phyloP scores from a whole-genome alignment of 1,139 yeast species.

The Blastobotrys serpentis region DNA sequence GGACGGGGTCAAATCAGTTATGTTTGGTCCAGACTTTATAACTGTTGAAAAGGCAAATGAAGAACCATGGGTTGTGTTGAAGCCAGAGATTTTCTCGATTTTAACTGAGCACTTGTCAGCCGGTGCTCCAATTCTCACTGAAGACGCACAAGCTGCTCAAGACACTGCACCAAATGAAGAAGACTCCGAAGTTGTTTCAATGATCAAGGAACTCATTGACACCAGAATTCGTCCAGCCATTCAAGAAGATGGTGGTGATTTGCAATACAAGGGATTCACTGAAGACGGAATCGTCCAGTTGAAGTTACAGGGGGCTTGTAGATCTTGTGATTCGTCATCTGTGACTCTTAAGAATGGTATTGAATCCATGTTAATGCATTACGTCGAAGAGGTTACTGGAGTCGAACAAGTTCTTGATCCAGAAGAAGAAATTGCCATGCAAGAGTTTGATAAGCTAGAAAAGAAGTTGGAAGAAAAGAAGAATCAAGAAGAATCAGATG shows the following conservation, averaged over 20 bases:
- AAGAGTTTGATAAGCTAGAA: constrained; percentile 71
- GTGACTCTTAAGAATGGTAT: constrained; percentile 80
- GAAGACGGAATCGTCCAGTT: constrained; percentile 73
- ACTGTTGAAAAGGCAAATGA: constrained; percentile 71
- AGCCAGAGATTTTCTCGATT: constrained; percentile 85
- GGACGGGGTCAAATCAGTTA: constrained; percentile 81
- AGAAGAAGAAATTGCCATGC: constrained; percentile 59
- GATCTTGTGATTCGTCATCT: constrained; percentile 72
- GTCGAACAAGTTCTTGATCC: constrained; percentile 67
- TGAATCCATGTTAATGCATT: constrained; percentile 80
- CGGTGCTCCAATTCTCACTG: constrained; percentile 56
- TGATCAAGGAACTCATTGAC: constrained; percentile 90
- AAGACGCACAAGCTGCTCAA: constrained; percentile 50
- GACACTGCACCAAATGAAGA: constrained; percentile 54
- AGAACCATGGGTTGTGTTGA: constrained; percentile 68
- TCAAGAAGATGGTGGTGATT: constrained; percentile 80
- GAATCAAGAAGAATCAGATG: constrained; percentile 18
- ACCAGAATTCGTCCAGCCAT: constrained; percentile 93
- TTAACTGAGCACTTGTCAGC: constrained; percentile 80
- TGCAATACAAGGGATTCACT: constrained; percentile 63
- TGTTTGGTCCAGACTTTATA: constrained; percentile 85
- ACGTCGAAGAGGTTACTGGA: constrained; percentile 76
- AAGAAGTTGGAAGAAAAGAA: constrained; percentile 33
- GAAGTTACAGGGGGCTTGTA: constrained; percentile 80
- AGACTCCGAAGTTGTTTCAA: constrained; percentile 76